Evolutionary conservation across 1,284 basidiomycete species (phyloP).

Genomic region (Jaminaea rosea): DNA sequence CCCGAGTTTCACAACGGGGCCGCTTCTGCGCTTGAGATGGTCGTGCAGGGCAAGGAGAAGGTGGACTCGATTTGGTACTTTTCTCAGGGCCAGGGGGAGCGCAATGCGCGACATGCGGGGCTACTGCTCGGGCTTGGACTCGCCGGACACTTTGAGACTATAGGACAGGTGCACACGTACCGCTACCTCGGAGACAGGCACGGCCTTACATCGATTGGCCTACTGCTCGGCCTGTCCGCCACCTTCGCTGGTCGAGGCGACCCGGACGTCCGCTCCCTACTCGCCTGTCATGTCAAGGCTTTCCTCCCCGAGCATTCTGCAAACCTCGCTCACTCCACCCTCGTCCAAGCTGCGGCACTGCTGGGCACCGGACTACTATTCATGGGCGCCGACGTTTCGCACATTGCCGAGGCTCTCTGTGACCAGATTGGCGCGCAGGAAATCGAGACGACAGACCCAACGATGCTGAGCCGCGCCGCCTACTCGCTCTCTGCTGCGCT

Average conservation of each 20-base stretch:
- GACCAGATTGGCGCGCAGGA: conserved; percentile 70
- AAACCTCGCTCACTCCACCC: conserved; percentile 77
- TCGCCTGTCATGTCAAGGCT: conserved; percentile 86
- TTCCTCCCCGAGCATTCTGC: conserved; percentile 76
- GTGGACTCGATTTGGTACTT: conserved; percentile 45
- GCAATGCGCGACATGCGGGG: conserved; percentile 87
- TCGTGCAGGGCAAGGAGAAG: conserved; percentile 59
- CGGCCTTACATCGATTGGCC: conserved; percentile 83
- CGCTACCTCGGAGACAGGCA: conserved; percentile 89
- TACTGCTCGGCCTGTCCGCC: conserved; percentile 81
- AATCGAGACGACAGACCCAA: conserved; percentile 62
- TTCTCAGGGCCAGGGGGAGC: conserved; percentile 25
- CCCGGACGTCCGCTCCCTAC: conserved; percentile 73
- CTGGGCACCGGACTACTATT: conserved; percentile 83
- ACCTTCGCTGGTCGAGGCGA: conserved; percentile 84
- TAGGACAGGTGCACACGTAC: conserved; percentile 74
- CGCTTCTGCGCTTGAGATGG: conserved; percentile 68
- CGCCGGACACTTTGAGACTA: conserved; percentile 74
- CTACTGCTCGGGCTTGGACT: conserved; percentile 87
- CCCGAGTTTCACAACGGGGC: conserved; percentile 97
- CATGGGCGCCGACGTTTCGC: conserved; percentile 73
- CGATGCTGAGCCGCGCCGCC: conserved; percentile 58
- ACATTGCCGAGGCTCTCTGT: conserved; percentile 84
- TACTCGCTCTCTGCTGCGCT: conserved; percentile 82
- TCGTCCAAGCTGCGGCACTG: conserved; percentile 82